A percentile compares a stretch with the other conserved stretches of the same genome.
These are phyloP conservation scores for Stemphylium vesicarium DNA, from an alignment of 2,329 filamentous ascomycete species.

Conservation along the genomic window DNA sequence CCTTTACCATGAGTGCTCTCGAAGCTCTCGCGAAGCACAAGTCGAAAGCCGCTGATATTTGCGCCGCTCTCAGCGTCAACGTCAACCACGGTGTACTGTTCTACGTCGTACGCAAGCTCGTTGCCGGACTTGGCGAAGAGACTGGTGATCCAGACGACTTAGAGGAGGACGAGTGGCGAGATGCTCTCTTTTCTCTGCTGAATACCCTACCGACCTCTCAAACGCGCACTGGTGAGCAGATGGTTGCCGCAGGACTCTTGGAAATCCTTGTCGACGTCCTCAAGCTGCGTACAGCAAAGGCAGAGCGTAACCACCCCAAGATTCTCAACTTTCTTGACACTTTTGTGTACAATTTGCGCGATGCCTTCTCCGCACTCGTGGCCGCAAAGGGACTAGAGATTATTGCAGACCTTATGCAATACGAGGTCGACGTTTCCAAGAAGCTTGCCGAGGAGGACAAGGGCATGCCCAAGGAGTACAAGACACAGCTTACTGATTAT, in stretches of 20 bases:
- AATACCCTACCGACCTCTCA: constrained; percentile 76
- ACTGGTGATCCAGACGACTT: constrained; percentile 60
- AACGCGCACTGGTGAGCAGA: constrained; percentile 76
- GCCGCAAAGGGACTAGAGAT: constrained; percentile 83
- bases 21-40: constrained; percentile 86
- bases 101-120: constrained; percentile 88
- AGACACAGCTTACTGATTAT: constrained; percentile 87
- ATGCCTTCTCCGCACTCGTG: constrained; percentile 83
- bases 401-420: constrained; percentile 85
- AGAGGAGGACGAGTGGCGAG: constrained; percentile 87
- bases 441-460: constrained; percentile 69
- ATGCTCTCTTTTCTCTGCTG: constrained; percentile 85
- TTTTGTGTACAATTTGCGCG: constrained; percentile 82
- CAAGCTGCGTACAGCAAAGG: constrained; percentile 78
- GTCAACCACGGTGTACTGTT: constrained; percentile 96
- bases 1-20: constrained; percentile 78
- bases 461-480: constrained; percentile 74
- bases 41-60: constrained; percentile 78
- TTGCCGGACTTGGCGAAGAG: constrained; percentile 73
- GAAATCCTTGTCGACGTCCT: constrained; percentile 90
- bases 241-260: constrained; percentile 88
- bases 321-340: constrained; percentile 88
- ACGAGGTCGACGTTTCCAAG: constrained; percentile 75
- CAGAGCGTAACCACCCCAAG: constrained; percentile 82
- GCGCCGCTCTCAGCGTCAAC: constrained; percentile 89